Evolutionary conservation across 805 yeast species (phyloP).

Genomic region (Metschnikowia chrysomelidarum): DNA sequence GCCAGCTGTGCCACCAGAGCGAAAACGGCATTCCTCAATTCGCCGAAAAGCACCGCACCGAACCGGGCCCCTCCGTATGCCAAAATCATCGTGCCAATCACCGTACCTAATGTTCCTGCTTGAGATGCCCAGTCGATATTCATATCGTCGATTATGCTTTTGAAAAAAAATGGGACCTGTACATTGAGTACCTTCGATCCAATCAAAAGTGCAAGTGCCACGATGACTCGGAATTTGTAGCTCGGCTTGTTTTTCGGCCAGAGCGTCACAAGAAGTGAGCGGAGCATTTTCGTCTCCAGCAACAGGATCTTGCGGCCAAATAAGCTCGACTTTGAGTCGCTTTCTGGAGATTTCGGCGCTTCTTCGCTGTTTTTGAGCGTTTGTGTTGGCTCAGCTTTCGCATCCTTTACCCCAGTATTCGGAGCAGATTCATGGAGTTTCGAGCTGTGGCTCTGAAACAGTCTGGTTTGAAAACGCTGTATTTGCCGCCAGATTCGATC

Average conservation of each 20-base stretch:
- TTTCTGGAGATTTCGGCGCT: background rate
- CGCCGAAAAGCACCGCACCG: conserved; percentile 93
- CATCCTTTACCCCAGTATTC: too few species aligned
- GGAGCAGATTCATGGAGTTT: too few species aligned
- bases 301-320: conserved; percentile 24
- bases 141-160: conserved; percentile 83
- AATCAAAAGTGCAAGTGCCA: conserved; percentile 72
- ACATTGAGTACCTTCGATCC: conserved; percentile 85
- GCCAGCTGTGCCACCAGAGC: conserved; percentile 96
- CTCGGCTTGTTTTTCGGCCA: conserved; percentile 78
- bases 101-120: conserved; percentile 61
- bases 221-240: conserved; percentile 67
- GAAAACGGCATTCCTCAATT: conserved; percentile 90
- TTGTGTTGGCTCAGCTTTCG: background rate
- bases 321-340: too few species aligned
- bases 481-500: too few species aligned
- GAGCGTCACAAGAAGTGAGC: conserved; percentile 62
- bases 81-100: conserved; percentile 64
- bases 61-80: conserved; percentile 94
- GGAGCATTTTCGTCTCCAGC: conserved; percentile 55
- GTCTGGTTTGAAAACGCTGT: too few species aligned
- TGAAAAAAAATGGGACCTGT: conserved; percentile 95
- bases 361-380: background rate
- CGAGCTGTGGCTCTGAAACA: too few species aligned
- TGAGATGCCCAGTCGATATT: conserved; percentile 77